Conservation (phyloP, 2,329 filamentous ascomycete genomes). For the Fusarium napiforme region DNA sequence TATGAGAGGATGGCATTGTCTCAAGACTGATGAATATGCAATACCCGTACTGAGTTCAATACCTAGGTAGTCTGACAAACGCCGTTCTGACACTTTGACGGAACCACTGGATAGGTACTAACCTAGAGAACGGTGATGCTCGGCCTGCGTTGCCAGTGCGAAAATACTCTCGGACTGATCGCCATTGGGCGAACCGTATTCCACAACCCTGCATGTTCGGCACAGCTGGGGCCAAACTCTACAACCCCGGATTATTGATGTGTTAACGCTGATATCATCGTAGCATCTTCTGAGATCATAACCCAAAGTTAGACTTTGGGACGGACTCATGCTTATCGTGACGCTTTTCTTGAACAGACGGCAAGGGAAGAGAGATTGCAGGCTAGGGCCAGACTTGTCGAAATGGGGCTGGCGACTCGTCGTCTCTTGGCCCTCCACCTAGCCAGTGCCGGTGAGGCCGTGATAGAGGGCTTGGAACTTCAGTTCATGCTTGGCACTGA, state of each 20-base stretch:
- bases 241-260: slow-evolving; percentile 15
- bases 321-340: neutral
- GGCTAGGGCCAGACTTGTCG: slow-evolving; percentile 6
- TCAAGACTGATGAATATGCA: neutral
- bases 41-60: neutral
- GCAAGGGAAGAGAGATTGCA: neutral
- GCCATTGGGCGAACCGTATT: slow-evolving; percentile 26
- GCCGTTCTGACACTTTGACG: no score
- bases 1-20: neutral
- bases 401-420: slow-evolving; percentile 19
- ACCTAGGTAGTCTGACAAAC: neutral
- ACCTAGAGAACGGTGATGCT: neutral
- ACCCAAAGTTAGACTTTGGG: slow-evolving; percentile 19
- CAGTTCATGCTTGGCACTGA: slow-evolving; percentile 42
- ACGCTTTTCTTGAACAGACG: neutral
- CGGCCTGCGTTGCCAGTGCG: neutral
- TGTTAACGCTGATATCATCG: slow-evolving; percentile 32
- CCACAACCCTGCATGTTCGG: slow-evolving; percentile 8
- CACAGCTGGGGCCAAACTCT: slow-evolving; percentile 2
- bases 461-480: slow-evolving; percentile 14
- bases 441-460: slow-evolving; percentile 33
- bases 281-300: slow-evolving; percentile 27
- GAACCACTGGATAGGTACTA: neutral
- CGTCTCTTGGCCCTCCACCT: slow-evolving; percentile 40
- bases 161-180: neutral